Conservation (phyloP, 2,329 filamentous ascomycete genomes). For the Aureobasidium vineae region DNA sequence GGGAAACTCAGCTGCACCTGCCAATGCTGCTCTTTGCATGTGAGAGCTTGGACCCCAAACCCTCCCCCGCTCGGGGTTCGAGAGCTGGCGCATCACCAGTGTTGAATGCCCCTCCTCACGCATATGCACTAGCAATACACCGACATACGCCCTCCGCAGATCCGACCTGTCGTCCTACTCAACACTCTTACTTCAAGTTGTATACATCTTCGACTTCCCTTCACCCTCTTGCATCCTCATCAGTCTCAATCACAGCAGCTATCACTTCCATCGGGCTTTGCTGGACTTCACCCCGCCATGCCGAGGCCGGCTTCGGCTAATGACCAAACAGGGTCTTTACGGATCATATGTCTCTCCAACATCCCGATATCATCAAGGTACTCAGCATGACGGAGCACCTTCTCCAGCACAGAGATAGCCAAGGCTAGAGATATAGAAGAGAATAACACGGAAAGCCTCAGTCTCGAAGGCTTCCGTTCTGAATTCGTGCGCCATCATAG, state of each 20-base stretch:
- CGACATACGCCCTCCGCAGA: constrained; percentile 7
- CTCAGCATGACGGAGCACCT: neutral
- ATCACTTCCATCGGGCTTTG: neutral
- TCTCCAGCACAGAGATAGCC: neutral
- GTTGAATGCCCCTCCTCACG: neutral
- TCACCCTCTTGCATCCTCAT: neutral
- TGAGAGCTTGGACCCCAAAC: constrained; percentile 8
- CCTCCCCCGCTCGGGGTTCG: neutral
- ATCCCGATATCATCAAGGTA: constrained; percentile 15
- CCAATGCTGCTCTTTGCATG: constrained; percentile 8
- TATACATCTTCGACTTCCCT: neutral
- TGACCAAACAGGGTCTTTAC: constrained; percentile 1
- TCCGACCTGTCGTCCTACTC: constrained; percentile 1
- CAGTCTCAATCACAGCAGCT: neutral
- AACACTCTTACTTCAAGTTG: neutral
- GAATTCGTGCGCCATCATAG: neutral
- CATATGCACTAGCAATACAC: neutral
- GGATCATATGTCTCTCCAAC: neutral
- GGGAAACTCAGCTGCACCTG: constrained; percentile 6
- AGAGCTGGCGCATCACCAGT: neutral
- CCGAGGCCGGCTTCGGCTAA: constrained; percentile 18
- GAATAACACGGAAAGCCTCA: constrained; percentile 9
- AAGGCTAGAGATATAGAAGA: constrained; percentile 7
- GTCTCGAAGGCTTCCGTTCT: neutral
- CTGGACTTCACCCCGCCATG: constrained; percentile 3